Percentiles rank a stretch among this genome's conserved stretches.
phyloP scores from a whole-genome alignment of 169 alveolate species.

The Babesia ovata region DNA sequence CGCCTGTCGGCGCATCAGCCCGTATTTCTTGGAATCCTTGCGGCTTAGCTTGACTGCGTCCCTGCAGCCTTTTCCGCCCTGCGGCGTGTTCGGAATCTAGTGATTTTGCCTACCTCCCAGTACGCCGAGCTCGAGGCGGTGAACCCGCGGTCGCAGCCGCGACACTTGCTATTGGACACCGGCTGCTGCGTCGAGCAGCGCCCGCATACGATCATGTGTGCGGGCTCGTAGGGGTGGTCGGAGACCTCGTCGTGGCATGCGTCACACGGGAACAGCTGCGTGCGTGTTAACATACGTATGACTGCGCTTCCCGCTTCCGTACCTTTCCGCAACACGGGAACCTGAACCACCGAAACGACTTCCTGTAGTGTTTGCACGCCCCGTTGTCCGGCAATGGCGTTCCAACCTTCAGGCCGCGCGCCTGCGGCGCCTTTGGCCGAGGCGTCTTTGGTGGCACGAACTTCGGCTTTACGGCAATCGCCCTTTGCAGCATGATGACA shows the following conservation, averaged over 20 bases:
- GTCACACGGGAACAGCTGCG: slow-evolving; percentile 85
- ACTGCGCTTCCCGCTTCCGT: background rate
- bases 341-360: slow-evolving; percentile 87
- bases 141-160: slow-evolving; percentile 56
- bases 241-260: slow-evolving; percentile 82
- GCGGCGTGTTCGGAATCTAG: background rate
- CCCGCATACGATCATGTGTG: slow-evolving; percentile 85
- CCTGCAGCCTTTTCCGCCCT: slow-evolving; percentile 83
- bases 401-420: slow-evolving; percentile 73
- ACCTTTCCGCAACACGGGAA: slow-evolving; percentile 88
- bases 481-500: background rate
- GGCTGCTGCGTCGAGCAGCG: slow-evolving; percentile 82
- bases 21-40: slow-evolving; percentile 74
- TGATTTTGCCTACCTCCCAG: slow-evolving; percentile 63
- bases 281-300: background rate
- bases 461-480: background rate
- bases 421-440: slow-evolving; percentile 17
- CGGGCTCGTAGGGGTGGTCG: slow-evolving; percentile 84
- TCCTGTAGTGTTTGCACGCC: slow-evolving; percentile 85
- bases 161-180: slow-evolving; percentile 71
- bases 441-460: background rate
- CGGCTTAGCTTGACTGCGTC: slow-evolving; percentile 73
- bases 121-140: slow-evolving; percentile 62
- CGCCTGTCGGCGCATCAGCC: slow-evolving; percentile 52
- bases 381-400: slow-evolving; percentile 84